Conservation (phyloP, 2,329 filamentous ascomycete species). For the Pyricularia sp. region DNA sequence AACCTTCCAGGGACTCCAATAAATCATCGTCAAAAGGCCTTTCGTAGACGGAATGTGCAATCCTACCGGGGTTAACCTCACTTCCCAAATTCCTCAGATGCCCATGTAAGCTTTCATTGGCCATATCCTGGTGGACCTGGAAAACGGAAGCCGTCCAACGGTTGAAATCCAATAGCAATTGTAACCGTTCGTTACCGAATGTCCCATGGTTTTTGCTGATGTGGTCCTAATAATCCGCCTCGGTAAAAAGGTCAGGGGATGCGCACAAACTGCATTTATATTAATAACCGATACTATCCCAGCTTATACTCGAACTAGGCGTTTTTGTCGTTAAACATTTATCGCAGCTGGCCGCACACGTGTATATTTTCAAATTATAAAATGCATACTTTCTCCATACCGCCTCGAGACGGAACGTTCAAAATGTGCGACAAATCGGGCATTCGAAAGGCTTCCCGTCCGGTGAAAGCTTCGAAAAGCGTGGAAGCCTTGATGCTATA, state of each 20-base stretch:
- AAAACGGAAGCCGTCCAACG: neutral
- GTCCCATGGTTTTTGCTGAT: neutral
- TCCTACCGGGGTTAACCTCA: too few species aligned
- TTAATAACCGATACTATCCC: neutral
- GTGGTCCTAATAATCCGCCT: neutral
- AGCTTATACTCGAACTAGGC: neutral
- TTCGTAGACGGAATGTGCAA: too few species aligned
- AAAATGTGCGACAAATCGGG: neutral
- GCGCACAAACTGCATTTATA: neutral
- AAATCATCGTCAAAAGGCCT: too few species aligned
- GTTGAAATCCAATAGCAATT: neutral
- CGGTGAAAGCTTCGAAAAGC: neutral
- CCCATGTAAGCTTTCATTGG: too few species aligned
- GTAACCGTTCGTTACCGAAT: neutral
- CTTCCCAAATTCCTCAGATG: too few species aligned
- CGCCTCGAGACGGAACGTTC: neutral
- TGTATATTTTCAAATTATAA: neutral
- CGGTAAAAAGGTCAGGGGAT: neutral
- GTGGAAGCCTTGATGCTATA: neutral
- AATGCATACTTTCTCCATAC: neutral
- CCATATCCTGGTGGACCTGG: too few species aligned
- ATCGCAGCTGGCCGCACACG: neutral
- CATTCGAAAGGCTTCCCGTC: neutral
- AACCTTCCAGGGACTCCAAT: too few species aligned
- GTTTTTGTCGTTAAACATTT: neutral